Percentiles rank a stretch among this genome's conserved stretches.
These are phyloP conservation scores for Rhododendron henanense DNA, from an alignment of 148 eudicot genomes.

Conservation along the genomic window DNA sequence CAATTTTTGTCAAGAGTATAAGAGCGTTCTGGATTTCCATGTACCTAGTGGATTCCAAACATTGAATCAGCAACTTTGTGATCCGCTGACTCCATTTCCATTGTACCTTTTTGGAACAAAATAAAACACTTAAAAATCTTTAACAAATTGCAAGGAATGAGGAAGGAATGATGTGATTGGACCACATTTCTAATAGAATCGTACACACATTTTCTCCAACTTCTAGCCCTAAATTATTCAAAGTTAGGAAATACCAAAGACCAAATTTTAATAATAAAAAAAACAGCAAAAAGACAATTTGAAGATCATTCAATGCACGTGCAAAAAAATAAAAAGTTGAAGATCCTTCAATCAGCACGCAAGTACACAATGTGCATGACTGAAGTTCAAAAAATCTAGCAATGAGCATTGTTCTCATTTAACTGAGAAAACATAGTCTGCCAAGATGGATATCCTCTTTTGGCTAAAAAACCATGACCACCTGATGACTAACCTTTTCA, in stretches of 20 bases:
- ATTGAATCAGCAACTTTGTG: constrained; percentile 85
- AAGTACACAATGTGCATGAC: background rate
- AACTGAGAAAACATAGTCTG: background rate
- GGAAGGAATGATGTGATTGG: background rate
- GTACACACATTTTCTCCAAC: background rate
- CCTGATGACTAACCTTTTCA: background rate
- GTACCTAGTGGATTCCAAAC: constrained; percentile 88
- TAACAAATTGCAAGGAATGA: background rate
- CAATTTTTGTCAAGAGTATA: constrained; percentile 80
- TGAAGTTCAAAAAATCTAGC: background rate
- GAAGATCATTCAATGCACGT: background rate
- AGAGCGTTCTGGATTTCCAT: constrained; percentile 97
- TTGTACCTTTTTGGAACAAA: constrained; percentile 52
- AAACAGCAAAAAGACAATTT: background rate
- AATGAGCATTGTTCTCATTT: background rate
- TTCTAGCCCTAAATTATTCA: background rate
- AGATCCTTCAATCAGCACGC: background rate
- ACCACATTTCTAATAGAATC: background rate
- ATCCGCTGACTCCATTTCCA: constrained; percentile 99
- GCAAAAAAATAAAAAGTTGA: background rate
- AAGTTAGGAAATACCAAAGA: background rate
- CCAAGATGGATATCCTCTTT: background rate
- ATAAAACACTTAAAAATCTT: background rate
- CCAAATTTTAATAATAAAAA: too few relatives aligned
- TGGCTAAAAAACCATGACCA: background rate